Conservation (phyloP, 2,329 filamentous ascomycete genomes). For the Colletotrichum filicis region DNA sequence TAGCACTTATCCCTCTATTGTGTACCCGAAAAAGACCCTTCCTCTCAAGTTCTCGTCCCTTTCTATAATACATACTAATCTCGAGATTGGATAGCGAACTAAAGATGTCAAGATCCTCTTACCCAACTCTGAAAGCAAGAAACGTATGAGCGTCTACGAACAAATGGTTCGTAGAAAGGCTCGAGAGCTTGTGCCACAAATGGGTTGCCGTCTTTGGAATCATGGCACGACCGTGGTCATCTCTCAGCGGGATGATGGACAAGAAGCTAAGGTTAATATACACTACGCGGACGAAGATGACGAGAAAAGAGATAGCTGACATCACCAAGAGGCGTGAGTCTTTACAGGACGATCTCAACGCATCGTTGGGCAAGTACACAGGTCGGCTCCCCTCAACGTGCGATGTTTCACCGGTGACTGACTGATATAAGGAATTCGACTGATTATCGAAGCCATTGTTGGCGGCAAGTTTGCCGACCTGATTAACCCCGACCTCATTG, state of each 20-base stretch:
- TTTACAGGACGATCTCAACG: not conserved
- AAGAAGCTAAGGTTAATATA: too few species aligned
- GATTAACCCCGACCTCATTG: not conserved
- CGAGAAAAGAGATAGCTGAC: not conserved
- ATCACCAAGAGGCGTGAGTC: not conserved
- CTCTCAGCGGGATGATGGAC: not conserved
- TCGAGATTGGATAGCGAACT: not conserved
- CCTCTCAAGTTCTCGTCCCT: not conserved
- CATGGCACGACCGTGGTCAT: not conserved
- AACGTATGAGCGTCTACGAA: slow-evolving; percentile 6
- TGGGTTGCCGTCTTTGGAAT: slow-evolving; percentile 12
- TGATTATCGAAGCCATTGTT: slow-evolving; percentile 37
- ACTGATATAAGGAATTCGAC: slow-evolving; percentile 38
- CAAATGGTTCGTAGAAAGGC: slow-evolving; percentile 4
- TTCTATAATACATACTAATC: not conserved
- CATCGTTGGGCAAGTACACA: slow-evolving; percentile 3
- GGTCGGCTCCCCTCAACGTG: not conserved
- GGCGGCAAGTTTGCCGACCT: slow-evolving; percentile 12
- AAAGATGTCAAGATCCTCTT: slow-evolving; percentile 6
- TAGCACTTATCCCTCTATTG: too few species aligned
- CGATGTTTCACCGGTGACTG: not conserved
- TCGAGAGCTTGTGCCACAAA: not conserved
- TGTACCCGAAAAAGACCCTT: too few species aligned
- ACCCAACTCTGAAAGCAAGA: slow-evolving; percentile 2
- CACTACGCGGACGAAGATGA: too few species aligned